Conservation (phyloP, 345 rosid genomes). For the Jatropha curcas region DNA sequence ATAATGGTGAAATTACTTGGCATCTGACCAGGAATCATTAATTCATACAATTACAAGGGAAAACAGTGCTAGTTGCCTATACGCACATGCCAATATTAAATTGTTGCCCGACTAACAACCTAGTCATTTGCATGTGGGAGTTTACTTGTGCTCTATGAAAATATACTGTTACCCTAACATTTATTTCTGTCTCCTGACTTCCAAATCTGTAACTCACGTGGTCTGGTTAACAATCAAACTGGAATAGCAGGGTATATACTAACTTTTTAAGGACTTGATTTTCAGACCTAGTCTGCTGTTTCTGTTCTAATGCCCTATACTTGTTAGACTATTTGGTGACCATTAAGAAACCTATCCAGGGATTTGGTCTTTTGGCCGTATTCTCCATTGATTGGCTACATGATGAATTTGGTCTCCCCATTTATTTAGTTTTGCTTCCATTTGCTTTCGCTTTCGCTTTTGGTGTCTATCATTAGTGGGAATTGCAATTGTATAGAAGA, state of each 20-base stretch:
- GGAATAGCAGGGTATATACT: neutral
- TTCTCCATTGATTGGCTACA: neutral
- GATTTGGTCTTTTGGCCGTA: neutral
- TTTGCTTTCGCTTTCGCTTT: neutral
- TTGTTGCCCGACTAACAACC: neutral
- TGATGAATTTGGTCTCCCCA: neutral
- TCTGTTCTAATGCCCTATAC: neutral
- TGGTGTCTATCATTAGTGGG: neutral
- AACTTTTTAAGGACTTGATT: neutral
- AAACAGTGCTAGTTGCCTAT: neutral
- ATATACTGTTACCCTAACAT: neutral
- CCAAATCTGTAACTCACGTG: neutral
- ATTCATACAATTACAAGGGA: neutral
- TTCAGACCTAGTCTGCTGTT: neutral
- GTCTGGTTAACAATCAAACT: neutral
- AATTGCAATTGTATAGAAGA: neutral
- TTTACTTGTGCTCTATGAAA: neutral
- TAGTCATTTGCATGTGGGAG: neutral
- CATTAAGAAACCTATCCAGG: neutral
- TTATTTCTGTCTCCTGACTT: neutral
- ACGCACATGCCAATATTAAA: neutral
- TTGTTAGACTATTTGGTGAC: neutral
- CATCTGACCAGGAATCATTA: neutral
- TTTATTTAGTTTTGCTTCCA: neutral
- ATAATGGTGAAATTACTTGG: neutral